phyloP scores from a whole-genome alignment of 139 green algal genomes.

The Yamagishiella unicocca region DNA sequence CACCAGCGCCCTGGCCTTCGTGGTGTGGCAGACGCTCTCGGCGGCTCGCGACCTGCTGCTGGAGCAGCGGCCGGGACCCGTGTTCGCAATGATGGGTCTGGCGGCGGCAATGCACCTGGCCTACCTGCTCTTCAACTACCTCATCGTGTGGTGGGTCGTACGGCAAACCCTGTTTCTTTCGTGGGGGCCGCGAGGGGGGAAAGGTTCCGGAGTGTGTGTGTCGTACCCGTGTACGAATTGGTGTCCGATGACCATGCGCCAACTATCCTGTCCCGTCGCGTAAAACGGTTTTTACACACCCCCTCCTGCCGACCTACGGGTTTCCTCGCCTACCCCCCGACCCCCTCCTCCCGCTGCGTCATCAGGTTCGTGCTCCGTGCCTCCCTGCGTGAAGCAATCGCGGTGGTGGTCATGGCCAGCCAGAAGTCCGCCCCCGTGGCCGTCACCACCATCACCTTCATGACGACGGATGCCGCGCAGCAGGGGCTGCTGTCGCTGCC shows the following conservation, averaged over 20 bases:
- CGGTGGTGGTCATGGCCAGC: conserved; percentile 51
- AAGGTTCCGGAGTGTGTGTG: too few relatives aligned
- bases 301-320: too few relatives aligned
- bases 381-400: conserved; percentile 40
- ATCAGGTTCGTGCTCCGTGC: conserved; percentile 36
- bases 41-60: conserved; percentile 60
- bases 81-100: conserved; percentile 74
- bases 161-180: too few relatives aligned
- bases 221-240: too few relatives aligned
- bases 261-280: too few relatives aligned
- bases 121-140: conserved; percentile 65
- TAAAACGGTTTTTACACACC: too few relatives aligned
- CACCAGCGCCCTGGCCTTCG: conserved; percentile 72
- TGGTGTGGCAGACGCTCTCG: conserved; percentile 87
- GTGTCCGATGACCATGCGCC: too few relatives aligned
- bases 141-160: conserved; percentile 52
- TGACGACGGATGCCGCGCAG: conserved; percentile 43
- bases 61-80: conserved; percentile 50
- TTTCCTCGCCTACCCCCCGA: too few relatives aligned
- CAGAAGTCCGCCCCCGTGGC: conserved; percentile 62
- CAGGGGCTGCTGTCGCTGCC: conserved; percentile 74
- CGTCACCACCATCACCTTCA: conserved; percentile 56
- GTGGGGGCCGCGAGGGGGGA: too few relatives aligned
- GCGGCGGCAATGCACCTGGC: conserved; percentile 68
- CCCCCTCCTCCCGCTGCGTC: neutral